These are phyloP conservation scores for Fusarium sp. DNA, from an alignment of 2,329 filamentous ascomycete genomes.

Conservation along the genomic window DNA sequence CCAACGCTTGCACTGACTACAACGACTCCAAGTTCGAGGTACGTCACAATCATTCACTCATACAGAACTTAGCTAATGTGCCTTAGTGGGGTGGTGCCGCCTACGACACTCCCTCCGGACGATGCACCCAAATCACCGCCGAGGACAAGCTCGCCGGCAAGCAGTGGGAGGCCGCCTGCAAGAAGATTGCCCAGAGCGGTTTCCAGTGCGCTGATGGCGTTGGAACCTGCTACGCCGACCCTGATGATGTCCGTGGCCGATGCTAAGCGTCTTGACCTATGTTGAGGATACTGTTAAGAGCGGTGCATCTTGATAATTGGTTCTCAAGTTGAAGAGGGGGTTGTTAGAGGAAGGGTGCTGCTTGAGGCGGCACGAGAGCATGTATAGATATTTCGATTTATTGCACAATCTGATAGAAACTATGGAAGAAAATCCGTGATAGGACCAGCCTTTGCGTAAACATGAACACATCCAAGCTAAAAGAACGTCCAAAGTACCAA, in stretches of 20 bases:
- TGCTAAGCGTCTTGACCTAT: conserved; percentile 8
- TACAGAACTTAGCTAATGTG: neutral
- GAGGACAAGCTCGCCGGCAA: conserved; percentile 35
- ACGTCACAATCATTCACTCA: neutral
- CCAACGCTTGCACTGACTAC: conserved; percentile 29
- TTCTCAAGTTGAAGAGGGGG: neutral
- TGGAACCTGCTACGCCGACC: conserved; percentile 34
- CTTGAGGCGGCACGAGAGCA: neutral
- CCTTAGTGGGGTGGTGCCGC: conserved; percentile 28
- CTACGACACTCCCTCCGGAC: conserved; percentile 30
- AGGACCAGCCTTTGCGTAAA: neutral
- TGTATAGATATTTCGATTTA: neutral
- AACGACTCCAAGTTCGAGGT: conserved; percentile 28
- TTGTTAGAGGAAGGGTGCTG: neutral
- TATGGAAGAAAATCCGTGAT: neutral
- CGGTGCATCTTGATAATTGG: neutral
- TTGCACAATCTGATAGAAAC: conserved; percentile 3
- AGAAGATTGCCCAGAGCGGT: conserved; percentile 24
- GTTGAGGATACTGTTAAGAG: neutral
- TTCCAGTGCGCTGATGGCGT: conserved; percentile 32
- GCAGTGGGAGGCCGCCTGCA: conserved; percentile 38
- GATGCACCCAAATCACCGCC: conserved; percentile 19
- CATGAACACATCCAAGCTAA: neutral
- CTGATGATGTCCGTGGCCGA: conserved; percentile 14
- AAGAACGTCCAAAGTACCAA: neutral